These are phyloP conservation scores for Fusarium goolgardi DNA, from an alignment of 2,329 filamentous ascomycete species.

Conservation along the genomic window DNA sequence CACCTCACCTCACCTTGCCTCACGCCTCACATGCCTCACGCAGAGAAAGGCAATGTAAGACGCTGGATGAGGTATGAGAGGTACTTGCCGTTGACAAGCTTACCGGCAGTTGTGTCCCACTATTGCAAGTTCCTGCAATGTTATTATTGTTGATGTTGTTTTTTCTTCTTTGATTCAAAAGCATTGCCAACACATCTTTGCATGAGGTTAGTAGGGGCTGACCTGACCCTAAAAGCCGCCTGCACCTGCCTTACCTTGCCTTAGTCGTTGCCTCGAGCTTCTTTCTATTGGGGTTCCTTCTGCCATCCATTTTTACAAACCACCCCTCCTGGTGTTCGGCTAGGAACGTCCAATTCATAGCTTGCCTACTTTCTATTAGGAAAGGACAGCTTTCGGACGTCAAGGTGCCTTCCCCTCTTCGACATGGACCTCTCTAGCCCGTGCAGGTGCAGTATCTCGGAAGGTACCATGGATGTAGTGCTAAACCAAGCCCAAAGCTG, in stretches of 20 bases:
- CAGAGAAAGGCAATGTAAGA: constrained; percentile 13
- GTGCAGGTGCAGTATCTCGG: neutral
- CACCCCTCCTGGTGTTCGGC: constrained; percentile 24
- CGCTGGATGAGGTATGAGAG: constrained; percentile 14
- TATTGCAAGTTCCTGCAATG: constrained; percentile 40
- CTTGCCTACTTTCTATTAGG: constrained; percentile 6
- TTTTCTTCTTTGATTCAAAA: constrained; percentile 60
- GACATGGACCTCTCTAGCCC: constrained; percentile 17
- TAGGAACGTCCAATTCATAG: constrained; percentile 2
- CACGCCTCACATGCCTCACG: neutral
- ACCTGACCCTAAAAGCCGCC: constrained; percentile 31
- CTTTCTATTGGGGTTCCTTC: constrained; percentile 37
- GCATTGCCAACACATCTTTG: constrained; percentile 83
- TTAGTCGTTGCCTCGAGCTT: constrained; percentile 44
- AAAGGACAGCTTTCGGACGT: constrained; percentile 28
- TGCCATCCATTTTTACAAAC: constrained; percentile 28
- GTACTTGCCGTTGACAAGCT: constrained; percentile 42
- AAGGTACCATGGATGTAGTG: constrained; percentile 12
- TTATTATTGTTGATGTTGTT: constrained; percentile 49
- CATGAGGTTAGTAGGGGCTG: constrained; percentile 65
- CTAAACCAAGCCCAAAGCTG: neutral
- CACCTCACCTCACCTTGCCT: constrained; percentile 12
- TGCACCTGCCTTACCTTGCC: constrained; percentile 37
- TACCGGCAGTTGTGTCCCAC: constrained; percentile 34
- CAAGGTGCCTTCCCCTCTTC: constrained; percentile 33